Percentiles rank a stretch among this genome's conserved stretches.
Evolutionary conservation across 179 eudicot genomes (phyloP).

Genomic region (Amaranthus tricolor): DNA sequence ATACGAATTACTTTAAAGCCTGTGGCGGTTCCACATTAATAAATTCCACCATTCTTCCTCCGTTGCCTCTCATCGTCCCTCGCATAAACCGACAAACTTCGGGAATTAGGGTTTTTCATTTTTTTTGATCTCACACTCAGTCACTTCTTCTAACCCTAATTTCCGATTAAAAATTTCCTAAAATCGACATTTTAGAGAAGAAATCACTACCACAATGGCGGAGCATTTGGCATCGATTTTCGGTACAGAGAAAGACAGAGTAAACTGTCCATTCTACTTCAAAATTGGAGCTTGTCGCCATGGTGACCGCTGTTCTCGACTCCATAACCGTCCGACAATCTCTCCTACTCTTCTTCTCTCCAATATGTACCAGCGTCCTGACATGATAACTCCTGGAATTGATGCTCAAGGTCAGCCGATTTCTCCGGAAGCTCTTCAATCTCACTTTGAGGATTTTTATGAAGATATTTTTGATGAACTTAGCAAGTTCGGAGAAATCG

Average conservation of each 20-base stretch:
- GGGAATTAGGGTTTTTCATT: slow-evolving; percentile 1
- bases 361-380: slow-evolving; percentile 71
- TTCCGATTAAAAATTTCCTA: neutral
- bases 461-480: slow-evolving; percentile 59
- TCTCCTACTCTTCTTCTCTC: slow-evolving; percentile 57
- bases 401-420: slow-evolving; percentile 72
- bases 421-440: slow-evolving; percentile 50
- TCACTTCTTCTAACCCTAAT: neutral
- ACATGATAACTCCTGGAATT: slow-evolving; percentile 66
- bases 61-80: no score
- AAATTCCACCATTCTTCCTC: neutral
- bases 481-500: slow-evolving; percentile 50
- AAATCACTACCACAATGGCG: slow-evolving; percentile 37
- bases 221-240: slow-evolving; percentile 71
- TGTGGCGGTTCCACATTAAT: neutral
- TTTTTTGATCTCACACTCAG: no score
- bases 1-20: neutral
- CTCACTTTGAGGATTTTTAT: slow-evolving; percentile 55
- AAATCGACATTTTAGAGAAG: neutral
- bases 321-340: slow-evolving; percentile 59
- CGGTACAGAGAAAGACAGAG: slow-evolving; percentile 72
- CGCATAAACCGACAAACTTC: neutral
- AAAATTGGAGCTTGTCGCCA: slow-evolving; percentile 69
- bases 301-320: slow-evolving; percentile 66
- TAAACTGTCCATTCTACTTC: slow-evolving; percentile 71